Evolutionary conservation across 495 filamentous ascomycete genomes (phyloP), one percentile per base, ranked within the genome.

Genomic region (Tuber magnatum): DNA sequence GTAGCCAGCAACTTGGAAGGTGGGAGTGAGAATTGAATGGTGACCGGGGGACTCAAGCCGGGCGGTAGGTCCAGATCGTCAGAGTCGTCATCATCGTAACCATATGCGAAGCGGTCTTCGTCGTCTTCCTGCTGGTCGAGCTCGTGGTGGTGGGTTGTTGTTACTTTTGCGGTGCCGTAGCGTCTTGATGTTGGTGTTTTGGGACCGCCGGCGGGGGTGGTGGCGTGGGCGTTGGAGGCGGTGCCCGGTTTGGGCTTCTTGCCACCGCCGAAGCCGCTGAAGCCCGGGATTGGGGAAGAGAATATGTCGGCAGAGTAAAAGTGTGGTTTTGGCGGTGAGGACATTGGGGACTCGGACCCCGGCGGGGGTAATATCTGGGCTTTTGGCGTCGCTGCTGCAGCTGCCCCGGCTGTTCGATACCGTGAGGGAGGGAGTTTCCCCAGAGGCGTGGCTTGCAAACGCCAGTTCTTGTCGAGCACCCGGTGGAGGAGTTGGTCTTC

Each of bases 21-120:
- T 74, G 94, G 94, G 74, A 99, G 86, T 80, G 93, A 91, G 82
- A 99, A 99, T 81, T 97, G 94, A 83, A 99, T 97, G 40, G 95
- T 99, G 85, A 97, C 97, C 0, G 95, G 95, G 48, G 96, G 95
- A 80, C 93, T 97, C 79, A 93, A 89, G 0, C 89, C 92, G 20
- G 89, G 77, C 16, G 84, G 85, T 3, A 87, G 87, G 61, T 89
- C 88, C 2, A 88, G 85, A 32, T 90, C 86, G 42, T 87, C 88
- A 14, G 86, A 86, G 68, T 88, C 88, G 7, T 85, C 84, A 4
- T 86, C 84, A 65, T 92, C 88, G 72, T 76, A 82, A n/a, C 69
- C 68, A n/a, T 76, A 68, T 14, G 42, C 46, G 7, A 40, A 40
- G 39, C 20, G 39, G 28, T 35, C 32, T 2, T 44, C 24, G 69